Evolutionary conservation across 176 grass and related monocot species (phyloP).

Genomic region (Phoenix dactylifera): DNA sequence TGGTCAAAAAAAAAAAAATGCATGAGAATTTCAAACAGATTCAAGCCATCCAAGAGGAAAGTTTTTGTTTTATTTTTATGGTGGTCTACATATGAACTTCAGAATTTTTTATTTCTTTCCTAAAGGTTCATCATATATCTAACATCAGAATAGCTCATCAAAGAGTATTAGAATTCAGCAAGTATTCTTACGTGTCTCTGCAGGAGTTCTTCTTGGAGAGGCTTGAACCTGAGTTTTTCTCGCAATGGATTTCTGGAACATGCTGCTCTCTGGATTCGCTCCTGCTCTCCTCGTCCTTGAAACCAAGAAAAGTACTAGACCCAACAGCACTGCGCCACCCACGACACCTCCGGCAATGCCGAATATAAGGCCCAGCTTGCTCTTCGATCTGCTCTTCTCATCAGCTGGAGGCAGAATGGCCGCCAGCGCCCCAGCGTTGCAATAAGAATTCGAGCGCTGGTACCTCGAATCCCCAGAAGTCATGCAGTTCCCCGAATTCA

Average conservation of each 20-base stretch:
- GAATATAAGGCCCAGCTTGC: constrained; percentile 44
- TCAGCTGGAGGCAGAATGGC: constrained; percentile 51
- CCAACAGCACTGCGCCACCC: constrained; percentile 42
- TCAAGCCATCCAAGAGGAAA: too few relatives aligned
- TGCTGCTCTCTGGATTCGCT: constrained; percentile 16
- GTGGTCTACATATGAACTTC: too few relatives aligned
- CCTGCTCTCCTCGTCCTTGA: constrained; percentile 32
- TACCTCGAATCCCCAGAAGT: constrained; percentile 22
- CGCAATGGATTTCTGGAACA: constrained; percentile 25
- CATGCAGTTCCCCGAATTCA: constrained; percentile 71
- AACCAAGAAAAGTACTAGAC: constrained; percentile 36
- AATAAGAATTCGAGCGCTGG: constrained; percentile 56
- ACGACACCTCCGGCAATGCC: constrained; percentile 53
- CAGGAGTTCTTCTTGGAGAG: constrained; percentile 32
- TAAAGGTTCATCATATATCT: too few relatives aligned
- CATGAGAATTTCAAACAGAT: too few relatives aligned
- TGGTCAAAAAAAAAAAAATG: too few relatives aligned
- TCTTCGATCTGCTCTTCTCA: constrained; percentile 20
- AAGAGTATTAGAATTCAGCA: background rate
- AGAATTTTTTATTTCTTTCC: too few relatives aligned
- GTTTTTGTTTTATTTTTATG: too few relatives aligned
- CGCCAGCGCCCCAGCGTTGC: constrained; percentile 55
- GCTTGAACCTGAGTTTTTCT: constrained; percentile 18
- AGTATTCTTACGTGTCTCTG: constrained; percentile 61
- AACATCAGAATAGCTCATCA: too few relatives aligned